Evolutionary conservation across 2,329 filamentous ascomycete species (phyloP).

Genomic region (Thermothelomyces thermophilus): DNA sequence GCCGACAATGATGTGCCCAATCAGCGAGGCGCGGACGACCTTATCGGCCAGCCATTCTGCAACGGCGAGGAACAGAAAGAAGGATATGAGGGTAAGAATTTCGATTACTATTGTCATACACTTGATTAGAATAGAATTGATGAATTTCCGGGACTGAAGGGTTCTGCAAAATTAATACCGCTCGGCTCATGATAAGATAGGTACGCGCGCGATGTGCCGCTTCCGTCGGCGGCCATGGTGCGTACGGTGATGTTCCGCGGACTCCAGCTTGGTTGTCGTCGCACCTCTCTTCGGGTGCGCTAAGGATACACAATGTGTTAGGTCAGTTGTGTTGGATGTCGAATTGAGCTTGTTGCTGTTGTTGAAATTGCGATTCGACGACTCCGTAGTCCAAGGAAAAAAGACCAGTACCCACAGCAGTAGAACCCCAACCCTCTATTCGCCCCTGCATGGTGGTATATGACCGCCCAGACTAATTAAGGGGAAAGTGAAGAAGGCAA

Average conservation of each 20-base stretch:
- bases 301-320: neutral
- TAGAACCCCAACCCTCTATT: too few species aligned
- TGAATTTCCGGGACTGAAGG: too few species aligned
- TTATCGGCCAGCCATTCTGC: slow-evolving; percentile 37
- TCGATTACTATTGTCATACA: slow-evolving; percentile 29
- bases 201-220: slow-evolving; percentile 23
- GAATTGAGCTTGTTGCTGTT: too few species aligned
- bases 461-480: too few species aligned
- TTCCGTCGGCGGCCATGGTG: slow-evolving; percentile 14
- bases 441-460: too few species aligned
- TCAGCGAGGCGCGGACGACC: slow-evolving; percentile 38
- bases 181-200: slow-evolving; percentile 35
- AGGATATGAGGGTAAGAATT: slow-evolving; percentile 38
- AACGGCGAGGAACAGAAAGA: slow-evolving; percentile 38
- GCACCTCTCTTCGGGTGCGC: neutral
- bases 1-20: slow-evolving; percentile 41
- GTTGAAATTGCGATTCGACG: too few species aligned
- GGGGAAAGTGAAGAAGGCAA: too few species aligned
- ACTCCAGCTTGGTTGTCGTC: slow-evolving; percentile 11
- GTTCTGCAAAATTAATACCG: slow-evolving; percentile 27
- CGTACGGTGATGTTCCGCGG: neutral
- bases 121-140: too few species aligned
- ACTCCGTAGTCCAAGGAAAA: too few species aligned
- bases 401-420: too few species aligned
- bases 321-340: neutral